Evolutionary conservation across 2,329 filamentous ascomycete species (phyloP).

Genomic region (Penicillium sp.): DNA sequence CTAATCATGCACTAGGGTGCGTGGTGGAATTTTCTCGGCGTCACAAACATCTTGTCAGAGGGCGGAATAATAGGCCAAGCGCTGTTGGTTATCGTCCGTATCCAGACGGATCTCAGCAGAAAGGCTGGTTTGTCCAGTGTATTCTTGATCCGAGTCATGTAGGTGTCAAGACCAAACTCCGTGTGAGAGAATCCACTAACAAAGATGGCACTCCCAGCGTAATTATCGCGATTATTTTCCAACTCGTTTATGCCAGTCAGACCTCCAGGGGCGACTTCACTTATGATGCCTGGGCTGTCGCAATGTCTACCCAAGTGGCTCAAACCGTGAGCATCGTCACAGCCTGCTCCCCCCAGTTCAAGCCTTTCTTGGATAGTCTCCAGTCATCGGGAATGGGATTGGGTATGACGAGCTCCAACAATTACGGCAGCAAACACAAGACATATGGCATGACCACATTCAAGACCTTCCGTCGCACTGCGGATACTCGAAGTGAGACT

Average conservation of each 20-base stretch:
- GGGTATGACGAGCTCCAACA: slow-evolving; percentile 14
- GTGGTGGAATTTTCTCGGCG: slow-evolving; percentile 30
- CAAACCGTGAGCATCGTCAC: slow-evolving; percentile 32
- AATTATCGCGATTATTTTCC: slow-evolving; percentile 24
- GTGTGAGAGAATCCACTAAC: background rate
- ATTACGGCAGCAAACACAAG: slow-evolving; percentile 17
- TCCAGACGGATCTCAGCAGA: slow-evolving; percentile 23
- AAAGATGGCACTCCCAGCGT: slow-evolving; percentile 15
- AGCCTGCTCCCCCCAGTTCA: slow-evolving; percentile 33
- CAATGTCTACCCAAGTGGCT: slow-evolving; percentile 19
- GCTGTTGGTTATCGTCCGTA: slow-evolving; percentile 21
- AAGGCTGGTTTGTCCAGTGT: slow-evolving; percentile 21
- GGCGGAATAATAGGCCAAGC: slow-evolving; percentile 26
- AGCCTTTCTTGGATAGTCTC: slow-evolving; percentile 32
- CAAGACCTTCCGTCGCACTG: slow-evolving; percentile 10
- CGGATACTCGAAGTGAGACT: slow-evolving; percentile 11
- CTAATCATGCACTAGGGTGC: slow-evolving; percentile 12
- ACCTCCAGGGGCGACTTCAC: slow-evolving; percentile 19
- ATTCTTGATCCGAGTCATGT: slow-evolving; percentile 28
- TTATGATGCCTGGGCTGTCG: slow-evolving; percentile 23
- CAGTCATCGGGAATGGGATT: slow-evolving; percentile 32
- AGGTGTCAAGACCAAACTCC: slow-evolving; percentile 2
- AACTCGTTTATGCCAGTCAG: slow-evolving; percentile 22
- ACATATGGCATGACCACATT: slow-evolving; percentile 15
- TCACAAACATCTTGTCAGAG: slow-evolving; percentile 30